phyloP scores from a whole-genome alignment of 1,284 basidiomycete genomes.

The Apiotrichum akiyoshidainum region DNA sequence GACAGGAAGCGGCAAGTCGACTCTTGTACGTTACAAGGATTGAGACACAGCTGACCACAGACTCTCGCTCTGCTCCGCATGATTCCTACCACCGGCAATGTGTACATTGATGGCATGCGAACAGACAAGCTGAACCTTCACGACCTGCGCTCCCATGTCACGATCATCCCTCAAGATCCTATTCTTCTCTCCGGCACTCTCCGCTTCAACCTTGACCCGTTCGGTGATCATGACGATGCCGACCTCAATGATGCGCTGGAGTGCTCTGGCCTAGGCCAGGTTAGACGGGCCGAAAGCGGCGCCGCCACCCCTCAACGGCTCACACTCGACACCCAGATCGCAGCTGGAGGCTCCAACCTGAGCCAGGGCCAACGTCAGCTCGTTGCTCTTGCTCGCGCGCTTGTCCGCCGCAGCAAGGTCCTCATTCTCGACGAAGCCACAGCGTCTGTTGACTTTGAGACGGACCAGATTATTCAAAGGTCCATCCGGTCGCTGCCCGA shows the following conservation, averaged over 20 bases:
- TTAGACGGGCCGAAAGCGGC: conserved; percentile 27
- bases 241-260: conserved; percentile 56
- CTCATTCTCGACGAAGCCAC: conserved; percentile 58
- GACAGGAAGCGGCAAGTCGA: conserved; percentile 70
- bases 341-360: conserved; percentile 59
- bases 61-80: conserved; percentile 53
- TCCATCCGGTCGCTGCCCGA: conserved; percentile 53
- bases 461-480: conserved; percentile 54
- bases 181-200: conserved; percentile 70
- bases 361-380: conserved; percentile 70
- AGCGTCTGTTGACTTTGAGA: conserved; percentile 51
- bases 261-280: conserved; percentile 50
- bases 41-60: conserved; percentile 7
- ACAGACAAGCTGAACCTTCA: conserved; percentile 61
- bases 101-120: conserved; percentile 49
- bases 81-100: conserved; percentile 60
- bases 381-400: conserved; percentile 57
- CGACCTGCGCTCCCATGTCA: conserved; percentile 55
- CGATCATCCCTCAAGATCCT: conserved; percentile 63
- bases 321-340: conserved; percentile 48
- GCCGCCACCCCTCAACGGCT: conserved; percentile 41
- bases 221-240: conserved; percentile 67
- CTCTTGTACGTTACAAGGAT: conserved; percentile 34
- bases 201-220: conserved; percentile 72
- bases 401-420: conserved; percentile 56